Conservation (phyloP, 2,329 filamentous ascomycete species). For the Neurospora sp. region DNA sequence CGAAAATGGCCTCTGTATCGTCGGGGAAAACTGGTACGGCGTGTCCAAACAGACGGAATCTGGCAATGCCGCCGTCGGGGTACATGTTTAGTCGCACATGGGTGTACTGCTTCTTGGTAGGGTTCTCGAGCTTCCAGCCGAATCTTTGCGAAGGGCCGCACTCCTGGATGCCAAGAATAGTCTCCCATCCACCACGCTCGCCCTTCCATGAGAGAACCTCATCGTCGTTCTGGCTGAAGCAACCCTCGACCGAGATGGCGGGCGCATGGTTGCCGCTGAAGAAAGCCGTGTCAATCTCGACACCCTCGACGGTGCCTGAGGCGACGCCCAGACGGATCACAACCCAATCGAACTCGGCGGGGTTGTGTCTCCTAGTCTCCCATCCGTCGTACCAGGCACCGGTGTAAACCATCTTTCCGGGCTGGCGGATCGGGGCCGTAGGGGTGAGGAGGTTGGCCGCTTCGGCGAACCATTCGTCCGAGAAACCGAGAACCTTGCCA, state of each 20-base stretch:
- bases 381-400: slow-evolving; percentile 64
- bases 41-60: slow-evolving; percentile 67
- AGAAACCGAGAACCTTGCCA: slow-evolving; percentile 54
- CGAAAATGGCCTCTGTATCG: slow-evolving; percentile 54
- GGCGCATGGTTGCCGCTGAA: slow-evolving; percentile 79
- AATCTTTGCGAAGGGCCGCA: slow-evolving; percentile 67
- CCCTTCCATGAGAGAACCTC: slow-evolving; percentile 55
- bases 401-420: slow-evolving; percentile 58
- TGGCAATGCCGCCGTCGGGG: slow-evolving; percentile 72
- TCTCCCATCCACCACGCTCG: slow-evolving; percentile 55
- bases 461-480: slow-evolving; percentile 60
- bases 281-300: slow-evolving; percentile 73
- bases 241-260: slow-evolving; percentile 66
- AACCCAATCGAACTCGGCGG: slow-evolving; percentile 55
- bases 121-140: slow-evolving; percentile 55
- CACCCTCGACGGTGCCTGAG: slow-evolving; percentile 60
- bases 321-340: slow-evolving; percentile 57
- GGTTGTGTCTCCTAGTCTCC: slow-evolving; percentile 59
- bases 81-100: slow-evolving; percentile 79
- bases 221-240: slow-evolving; percentile 54
- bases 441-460: slow-evolving; percentile 54
- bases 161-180: slow-evolving; percentile 57
- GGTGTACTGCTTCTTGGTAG: slow-evolving; percentile 59
- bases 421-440: slow-evolving; percentile 51
- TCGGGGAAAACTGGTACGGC: slow-evolving; percentile 68